A percentile compares a stretch with the other conserved stretches of the same genome.
Conservation (phyloP, 73 alveolate species). For the Tetrahymena thermophila region DNA sequence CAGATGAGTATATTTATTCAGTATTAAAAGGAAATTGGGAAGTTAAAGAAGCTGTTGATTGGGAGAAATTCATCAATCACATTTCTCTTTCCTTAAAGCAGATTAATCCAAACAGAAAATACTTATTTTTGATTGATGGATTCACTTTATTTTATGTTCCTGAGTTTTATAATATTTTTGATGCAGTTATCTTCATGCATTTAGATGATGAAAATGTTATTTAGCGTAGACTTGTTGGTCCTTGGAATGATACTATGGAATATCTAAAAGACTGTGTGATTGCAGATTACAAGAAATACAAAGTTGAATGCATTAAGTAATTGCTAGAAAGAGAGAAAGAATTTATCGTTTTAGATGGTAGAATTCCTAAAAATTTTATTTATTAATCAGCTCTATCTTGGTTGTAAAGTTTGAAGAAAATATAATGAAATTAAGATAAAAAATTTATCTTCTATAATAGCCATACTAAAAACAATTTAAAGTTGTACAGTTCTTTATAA, state of each 20-base stretch:
- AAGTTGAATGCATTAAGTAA: not conserved
- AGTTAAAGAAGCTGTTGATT: not conserved
- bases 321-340: not conserved
- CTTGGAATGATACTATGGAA: not conserved
- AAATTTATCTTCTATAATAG: not conserved
- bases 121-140: not conserved
- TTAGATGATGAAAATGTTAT: not conserved
- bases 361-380: not conserved
- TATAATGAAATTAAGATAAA: not conserved
- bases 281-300: not conserved
- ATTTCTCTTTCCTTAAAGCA: not conserved
- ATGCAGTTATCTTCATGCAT: not conserved
- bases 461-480: too few species aligned
- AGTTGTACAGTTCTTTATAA: too few species aligned
- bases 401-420: not conserved
- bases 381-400: not conserved
- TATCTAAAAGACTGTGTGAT: not conserved
- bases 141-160: not conserved
- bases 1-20: not conserved
- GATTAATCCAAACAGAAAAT: not conserved
- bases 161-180: not conserved
- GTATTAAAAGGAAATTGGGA: not conserved
- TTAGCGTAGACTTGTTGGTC: not conserved
- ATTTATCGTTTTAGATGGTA: not conserved
- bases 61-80: not conserved